These are phyloP conservation scores for Colletotrichum tamarilloi DNA, from an alignment of 2,329 filamentous ascomycete species.

Conservation along the genomic window DNA sequence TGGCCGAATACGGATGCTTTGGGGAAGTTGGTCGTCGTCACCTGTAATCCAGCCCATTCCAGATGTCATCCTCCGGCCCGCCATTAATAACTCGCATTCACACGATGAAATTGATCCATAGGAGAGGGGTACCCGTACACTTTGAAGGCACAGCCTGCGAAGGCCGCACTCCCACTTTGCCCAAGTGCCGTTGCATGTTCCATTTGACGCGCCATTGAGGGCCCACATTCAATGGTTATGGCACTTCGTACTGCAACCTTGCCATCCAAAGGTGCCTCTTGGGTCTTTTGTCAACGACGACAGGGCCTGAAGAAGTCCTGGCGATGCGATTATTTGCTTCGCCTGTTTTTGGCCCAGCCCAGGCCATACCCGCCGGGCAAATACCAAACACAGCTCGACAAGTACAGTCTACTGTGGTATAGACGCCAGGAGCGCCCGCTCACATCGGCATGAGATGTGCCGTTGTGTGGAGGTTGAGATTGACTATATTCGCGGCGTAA, in stretches of 20 bases:
- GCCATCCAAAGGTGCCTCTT: not conserved
- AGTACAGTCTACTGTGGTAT: no score
- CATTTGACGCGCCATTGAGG: slow-evolving; percentile 4
- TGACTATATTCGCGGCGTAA: no score
- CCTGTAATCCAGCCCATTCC: not conserved
- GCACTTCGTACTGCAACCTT: slow-evolving; percentile 10
- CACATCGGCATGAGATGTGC: not conserved
- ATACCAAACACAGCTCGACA: not conserved
- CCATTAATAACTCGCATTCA: not conserved
- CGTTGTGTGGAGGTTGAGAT: not conserved
- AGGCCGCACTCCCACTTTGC: not conserved
- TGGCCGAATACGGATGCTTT: slow-evolving; percentile 2
- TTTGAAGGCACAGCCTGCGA: not conserved
- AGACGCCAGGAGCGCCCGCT: not conserved
- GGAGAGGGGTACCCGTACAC: not conserved
- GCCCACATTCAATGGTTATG: slow-evolving; percentile 21
- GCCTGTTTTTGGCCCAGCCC: not conserved
- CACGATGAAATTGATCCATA: not conserved
- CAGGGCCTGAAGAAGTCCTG: slow-evolving; percentile 12
- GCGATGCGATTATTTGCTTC: slow-evolving; percentile 9
- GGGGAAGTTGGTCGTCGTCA: slow-evolving; percentile 2
- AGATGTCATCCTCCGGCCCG: not conserved
- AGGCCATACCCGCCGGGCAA: not conserved
- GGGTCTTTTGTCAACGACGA: not conserved
- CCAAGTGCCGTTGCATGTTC: slow-evolving; percentile 1